Base-by-base conservation (phyloP, 2,329 filamentous ascomycete species). In the Diatrype stigma region DNA sequence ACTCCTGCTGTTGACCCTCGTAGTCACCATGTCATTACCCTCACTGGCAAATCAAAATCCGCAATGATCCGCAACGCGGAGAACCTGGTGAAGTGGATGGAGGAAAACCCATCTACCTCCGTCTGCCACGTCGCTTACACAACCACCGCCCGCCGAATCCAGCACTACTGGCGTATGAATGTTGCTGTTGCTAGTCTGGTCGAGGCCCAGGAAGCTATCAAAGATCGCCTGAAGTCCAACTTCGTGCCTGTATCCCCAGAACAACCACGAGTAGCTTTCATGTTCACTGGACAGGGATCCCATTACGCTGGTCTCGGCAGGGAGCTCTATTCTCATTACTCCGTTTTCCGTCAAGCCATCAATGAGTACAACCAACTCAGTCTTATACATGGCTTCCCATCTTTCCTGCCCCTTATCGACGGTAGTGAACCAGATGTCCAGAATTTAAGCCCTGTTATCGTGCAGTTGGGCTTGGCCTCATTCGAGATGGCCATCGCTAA, bases 91-190 rank as follows among this genome's bases (percentile, higher is more conserved):
- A 62, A 66, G 2, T 84, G 78, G 67, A 75, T 86, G 59, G 75
- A 78, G 23, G 58, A 68, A 38, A 72, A 78, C 38, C 73, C 78
- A 2, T 73, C 80, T 5, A 74, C 75, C 1, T 77, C 80, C 0
- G 63, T 87, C 14, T 72, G 77, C 1, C 73, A 81, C 52, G 67
- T 89, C 2, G 79, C 85, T 0, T 89, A 89, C 66, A 86, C 83
- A 1, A 84, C 82, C 0, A 88, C 85, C 4, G 87, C 86, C 14
- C 78, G 85, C 21, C 77, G 79, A 42, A 77, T 82, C 11, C 84
- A 86, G 55, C 78, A 84, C 64, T 72, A 76, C 58, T 80, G 77
- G 70, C 75, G 81, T 26, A 72, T 81, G 64, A 76, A 73, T 40
- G 72, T 79, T 42, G 65, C 71, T 3, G 76, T 71, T 0, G 63